These are phyloP conservation scores for Gyrodon lividus DNA, from an alignment of 768 basidiomycete species.

Conservation along the genomic window DNA sequence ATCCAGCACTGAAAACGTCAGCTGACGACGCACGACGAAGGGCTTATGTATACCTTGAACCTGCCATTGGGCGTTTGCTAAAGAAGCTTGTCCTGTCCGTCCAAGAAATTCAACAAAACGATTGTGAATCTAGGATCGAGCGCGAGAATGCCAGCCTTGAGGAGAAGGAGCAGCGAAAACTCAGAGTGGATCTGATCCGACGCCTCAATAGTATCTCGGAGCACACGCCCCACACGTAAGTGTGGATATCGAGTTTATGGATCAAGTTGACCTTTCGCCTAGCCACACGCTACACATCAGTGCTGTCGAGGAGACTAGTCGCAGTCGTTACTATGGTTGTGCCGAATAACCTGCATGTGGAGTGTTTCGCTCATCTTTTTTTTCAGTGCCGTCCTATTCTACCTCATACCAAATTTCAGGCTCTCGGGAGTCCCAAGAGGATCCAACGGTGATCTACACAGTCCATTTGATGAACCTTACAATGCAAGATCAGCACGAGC, in stretches of 20 bases:
- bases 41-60: constrained; percentile 1
- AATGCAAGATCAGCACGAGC: constrained; percentile 24
- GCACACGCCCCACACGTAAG: constrained; percentile 5
- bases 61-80: neutral
- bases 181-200: constrained; percentile 20
- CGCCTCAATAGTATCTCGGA: constrained; percentile 17
- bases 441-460: constrained; percentile 19
- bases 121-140: neutral
- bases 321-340: neutral
- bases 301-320: neutral
- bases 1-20: neutral
- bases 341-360: neutral
- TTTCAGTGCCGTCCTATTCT: neutral
- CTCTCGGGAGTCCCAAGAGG: constrained; percentile 4
- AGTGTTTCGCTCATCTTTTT: neutral
- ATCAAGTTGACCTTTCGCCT: neutral
- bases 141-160: neutral
- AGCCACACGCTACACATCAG: constrained; percentile 8
- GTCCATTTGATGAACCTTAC: constrained; percentile 29
- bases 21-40: neutral
- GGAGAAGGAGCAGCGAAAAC: constrained; percentile 3
- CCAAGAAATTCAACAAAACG: constrained; percentile 9
- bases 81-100: constrained; percentile 12
- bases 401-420: neutral
- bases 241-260: neutral